Base-by-base conservation (phyloP, 805 yeast genomes). In the Alloascoidea africana region DNA sequence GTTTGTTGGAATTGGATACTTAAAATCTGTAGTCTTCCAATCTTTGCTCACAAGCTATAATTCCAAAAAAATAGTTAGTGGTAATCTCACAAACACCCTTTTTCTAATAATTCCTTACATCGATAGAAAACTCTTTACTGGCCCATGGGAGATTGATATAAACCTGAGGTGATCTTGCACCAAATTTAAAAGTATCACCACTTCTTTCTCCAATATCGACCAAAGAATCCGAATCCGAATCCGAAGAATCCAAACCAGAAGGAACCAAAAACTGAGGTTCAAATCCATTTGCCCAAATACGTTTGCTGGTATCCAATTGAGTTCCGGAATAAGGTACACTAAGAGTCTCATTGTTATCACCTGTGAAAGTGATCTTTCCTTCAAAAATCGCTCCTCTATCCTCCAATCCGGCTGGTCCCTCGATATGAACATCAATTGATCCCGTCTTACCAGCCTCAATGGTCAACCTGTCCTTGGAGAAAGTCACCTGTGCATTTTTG, bases 341-440 rank as follows among this genome's bases (percentile, higher is more conserved):
- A 23, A 23, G 13, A 8, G n/a, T 8, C n/a, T 23, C 30, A 23
- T 23, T n/a, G 30, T 23, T 23, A 8, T 8, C 8, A n/a, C 30
- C 30, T 23, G 30, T 23, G 30, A 23, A 23, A 23, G n/a, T n/a
- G n/a, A 23, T 23, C 30, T 23, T 23, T 23, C 30, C 30, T 23
- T 23, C 13, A 23, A 23, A 23, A 8, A 23, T n/a, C n/a, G 30
- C 13, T n/a, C 30, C 30, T 23, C 8, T 8, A 23, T 8, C 8
- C n/a, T 23, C 30, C 8, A 23, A 8, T 8, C 30, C n/a, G n/a
- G 13, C n/a, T 23, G 30, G 30, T n/a, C 13, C 30, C n/a, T 8
- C n/a, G 30, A 23, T 23, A 23, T 8, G 8, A 23, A 23, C 30
- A 23, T 23, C n/a, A 23, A 23, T 23, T 8, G 30, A 23, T 23